Evolutionary conservation across 495 filamentous ascomycete species (phyloP), one percentile per base, ranked within the genome.

Genomic region (Talaromyces borbonicus): DNA sequence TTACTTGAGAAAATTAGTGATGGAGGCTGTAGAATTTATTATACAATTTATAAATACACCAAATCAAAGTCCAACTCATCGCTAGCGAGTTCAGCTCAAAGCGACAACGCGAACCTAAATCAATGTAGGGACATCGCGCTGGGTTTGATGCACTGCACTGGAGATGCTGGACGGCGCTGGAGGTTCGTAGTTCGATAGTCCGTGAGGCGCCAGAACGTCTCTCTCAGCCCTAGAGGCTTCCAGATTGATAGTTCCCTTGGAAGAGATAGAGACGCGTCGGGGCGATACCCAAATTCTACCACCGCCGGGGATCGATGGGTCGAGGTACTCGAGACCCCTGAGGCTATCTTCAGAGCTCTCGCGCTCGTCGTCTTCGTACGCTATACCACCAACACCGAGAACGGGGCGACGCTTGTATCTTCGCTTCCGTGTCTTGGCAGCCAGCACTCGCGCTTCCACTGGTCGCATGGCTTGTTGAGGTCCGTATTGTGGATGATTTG

Each of bases 401-500:
- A 72, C 57, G 20, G 71, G 68, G 41, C 58, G 62, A 5, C 52
- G 49, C 46, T 43, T 49, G 12, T 52, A 52, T 35, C 60, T 56
- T 55, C 57, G 64, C 51, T 66, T 65, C 35, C 56, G 49, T 40
- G 63, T 64, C 61, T 63, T 72, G 1, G 62, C 61, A 20, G 59
- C 56, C 48, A 95, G 47, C 24, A 93, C 70, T 46, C 92, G 77
- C 2, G 83, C 84, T 56, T 77, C 62, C 2, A 92, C 72, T 0
- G 86, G 77, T 7, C 78, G 53, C 48, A 75, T 72, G 27, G 67
- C 52, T 11, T 66, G 64, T 56, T 87, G 84, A 6, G 88, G 90
- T 3, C 92, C 92, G 54, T 82, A 79, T n/a, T 78, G 48, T 0
- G 92, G 83, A 56, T 96, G 89, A 59, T 95, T 93, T 41, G 78